These are phyloP conservation scores for Sphenostylis stenocarpa DNA, from an alignment of 306 rosid genomes.

Conservation along the genomic window DNA sequence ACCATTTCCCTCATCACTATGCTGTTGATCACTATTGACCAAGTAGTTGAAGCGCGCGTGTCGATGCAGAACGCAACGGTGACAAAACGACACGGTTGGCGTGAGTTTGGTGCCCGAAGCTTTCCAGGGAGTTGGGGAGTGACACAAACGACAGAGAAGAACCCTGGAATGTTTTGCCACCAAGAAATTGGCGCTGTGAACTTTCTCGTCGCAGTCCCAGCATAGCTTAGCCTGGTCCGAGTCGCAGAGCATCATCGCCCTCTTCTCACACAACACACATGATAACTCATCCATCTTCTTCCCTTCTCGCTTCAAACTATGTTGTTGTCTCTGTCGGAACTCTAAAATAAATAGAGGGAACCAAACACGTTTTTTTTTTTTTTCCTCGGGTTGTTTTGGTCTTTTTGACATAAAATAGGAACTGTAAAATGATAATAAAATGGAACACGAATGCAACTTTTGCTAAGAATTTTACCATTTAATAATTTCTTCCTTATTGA, in stretches of 20 bases:
- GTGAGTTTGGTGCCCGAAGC: conserved; percentile 63
- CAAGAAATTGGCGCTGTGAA: conserved; percentile 71
- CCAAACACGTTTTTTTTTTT: neutral
- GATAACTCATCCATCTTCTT: conserved; percentile 43
- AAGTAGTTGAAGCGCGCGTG: neutral
- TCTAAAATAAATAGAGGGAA: neutral
- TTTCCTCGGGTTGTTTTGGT: neutral
- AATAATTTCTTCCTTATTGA: no score
- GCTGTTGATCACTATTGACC: neutral
- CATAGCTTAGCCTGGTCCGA: conserved; percentile 70
- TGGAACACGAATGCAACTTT: no score
- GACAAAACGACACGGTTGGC: conserved; percentile 55
- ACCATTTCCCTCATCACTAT: neutral
- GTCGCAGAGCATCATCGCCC: conserved; percentile 57
- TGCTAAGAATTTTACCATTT: no score
- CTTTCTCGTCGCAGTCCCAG: conserved; percentile 70
- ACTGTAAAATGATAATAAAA: neutral
- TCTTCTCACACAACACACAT: conserved; percentile 58
- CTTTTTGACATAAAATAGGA: neutral
- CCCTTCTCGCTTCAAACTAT: neutral
- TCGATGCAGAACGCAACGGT: conserved; percentile 16
- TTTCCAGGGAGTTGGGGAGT: conserved; percentile 60
- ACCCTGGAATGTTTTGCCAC: conserved; percentile 58
- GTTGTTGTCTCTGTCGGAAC: no score
- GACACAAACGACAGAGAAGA: conserved; percentile 59